Conservation (phyloP, 2,329 filamentous ascomycete genomes). For the Cladorrhinum sp. region DNA sequence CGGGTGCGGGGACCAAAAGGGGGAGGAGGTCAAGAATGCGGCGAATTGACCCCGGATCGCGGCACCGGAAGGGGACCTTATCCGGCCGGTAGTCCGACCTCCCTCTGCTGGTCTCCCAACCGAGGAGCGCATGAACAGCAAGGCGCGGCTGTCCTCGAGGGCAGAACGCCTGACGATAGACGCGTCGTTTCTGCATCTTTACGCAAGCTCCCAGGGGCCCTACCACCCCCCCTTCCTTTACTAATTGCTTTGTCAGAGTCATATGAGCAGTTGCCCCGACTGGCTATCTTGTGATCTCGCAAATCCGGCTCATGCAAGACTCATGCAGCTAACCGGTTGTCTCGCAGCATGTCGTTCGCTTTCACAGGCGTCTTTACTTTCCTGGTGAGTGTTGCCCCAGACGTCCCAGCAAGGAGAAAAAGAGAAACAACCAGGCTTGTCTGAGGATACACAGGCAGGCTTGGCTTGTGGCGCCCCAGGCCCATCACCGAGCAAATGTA, state of each 20-base stretch:
- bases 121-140: not conserved
- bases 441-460: conserved; percentile 19
- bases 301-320: conserved; percentile 28
- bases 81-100: not conserved
- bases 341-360: conserved; percentile 65
- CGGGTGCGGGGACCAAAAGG: not conserved
- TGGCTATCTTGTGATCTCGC: conserved; percentile 33
- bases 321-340: conserved; percentile 34
- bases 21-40: not conserved
- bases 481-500: conserved; percentile 16
- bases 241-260: conserved; percentile 32
- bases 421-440: not conserved
- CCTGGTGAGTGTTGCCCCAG: conserved; percentile 53
- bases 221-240: conserved; percentile 21
- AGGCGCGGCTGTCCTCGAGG: not conserved
- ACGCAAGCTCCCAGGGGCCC: conserved; percentile 3
- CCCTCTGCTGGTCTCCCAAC: not conserved
- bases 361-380: conserved; percentile 89
- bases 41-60: not conserved
- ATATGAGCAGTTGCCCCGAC: conserved; percentile 18
- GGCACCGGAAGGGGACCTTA: not conserved
- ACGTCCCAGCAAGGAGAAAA: not conserved
- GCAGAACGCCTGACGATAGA: not conserved
- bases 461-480: conserved; percentile 10
- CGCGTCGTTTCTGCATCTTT: conserved; percentile 1